These are phyloP conservation scores for Hibiscus mutabilis DNA, from an alignment of 345 rosid species.

Conservation along the genomic window DNA sequence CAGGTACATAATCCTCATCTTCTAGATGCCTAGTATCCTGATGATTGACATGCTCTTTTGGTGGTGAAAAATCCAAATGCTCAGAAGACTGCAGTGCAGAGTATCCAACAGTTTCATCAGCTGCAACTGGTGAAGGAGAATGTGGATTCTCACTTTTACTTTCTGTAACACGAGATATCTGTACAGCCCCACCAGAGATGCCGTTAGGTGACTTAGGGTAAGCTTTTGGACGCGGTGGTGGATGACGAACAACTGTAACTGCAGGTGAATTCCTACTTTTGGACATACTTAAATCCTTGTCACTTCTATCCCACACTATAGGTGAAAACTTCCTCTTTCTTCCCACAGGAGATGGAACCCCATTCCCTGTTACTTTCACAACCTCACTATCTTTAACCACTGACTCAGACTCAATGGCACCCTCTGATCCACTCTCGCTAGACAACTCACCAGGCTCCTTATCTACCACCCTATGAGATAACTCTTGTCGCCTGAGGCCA, in stretches of 20 bases:
- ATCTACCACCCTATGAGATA: constrained; percentile 45
- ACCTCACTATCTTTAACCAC: constrained; percentile 35
- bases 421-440: constrained; percentile 96
- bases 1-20: constrained; percentile 72
- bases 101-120: constrained; percentile 23
- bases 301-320: constrained; percentile 93
- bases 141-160: constrained; percentile 18
- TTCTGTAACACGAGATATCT: constrained; percentile 29
- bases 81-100: constrained; percentile 31
- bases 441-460: constrained; percentile 99
- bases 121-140: constrained; percentile 27
- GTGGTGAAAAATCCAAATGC: constrained; percentile 28
- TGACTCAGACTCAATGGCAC: constrained; percentile 45
- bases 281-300: constrained; percentile 32
- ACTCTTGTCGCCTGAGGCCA: constrained; percentile 32
- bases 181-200: constrained; percentile 30
- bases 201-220: constrained; percentile 37
- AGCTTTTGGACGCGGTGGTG: constrained; percentile 47
- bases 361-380: constrained; percentile 42
- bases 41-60: constrained; percentile 33
- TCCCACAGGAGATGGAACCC: constrained; percentile 34
- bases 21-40: constrained; percentile 41
- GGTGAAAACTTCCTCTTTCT: constrained; percentile 96
- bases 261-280: constrained; percentile 34
- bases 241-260: constrained; percentile 43